phyloP scores from a whole-genome alignment of 768 basidiomycete genomes.

The Xanthoconium purpureum region DNA sequence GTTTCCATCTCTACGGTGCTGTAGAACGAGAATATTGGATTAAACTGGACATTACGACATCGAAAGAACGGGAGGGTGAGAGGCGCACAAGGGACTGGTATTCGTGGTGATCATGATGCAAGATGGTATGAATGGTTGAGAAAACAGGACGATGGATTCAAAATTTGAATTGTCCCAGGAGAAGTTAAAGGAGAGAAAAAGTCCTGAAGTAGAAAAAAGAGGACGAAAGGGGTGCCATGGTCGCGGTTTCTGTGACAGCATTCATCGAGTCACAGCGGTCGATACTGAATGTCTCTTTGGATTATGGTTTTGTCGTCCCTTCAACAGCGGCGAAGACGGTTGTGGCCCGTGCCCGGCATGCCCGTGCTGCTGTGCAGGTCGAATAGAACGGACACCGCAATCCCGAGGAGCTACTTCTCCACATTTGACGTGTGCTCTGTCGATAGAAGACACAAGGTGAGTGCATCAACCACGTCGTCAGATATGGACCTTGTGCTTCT shows the following conservation, averaged over 20 bases:
- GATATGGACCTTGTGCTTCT: conserved; percentile 10
- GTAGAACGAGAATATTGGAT: conserved; percentile 8
- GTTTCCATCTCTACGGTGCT: conserved; percentile 5
- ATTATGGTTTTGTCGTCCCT: conserved; percentile 26
- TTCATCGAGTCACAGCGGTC: conserved; percentile 26
- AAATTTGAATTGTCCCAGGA: conserved; percentile 11
- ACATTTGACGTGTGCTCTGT: conserved; percentile 82
- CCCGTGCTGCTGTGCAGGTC: conserved; percentile 26
- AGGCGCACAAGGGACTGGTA: conserved; percentile 12
- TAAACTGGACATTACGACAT: conserved; percentile 20
- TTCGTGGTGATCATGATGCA: conserved; percentile 18
- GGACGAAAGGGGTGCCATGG: background rate
- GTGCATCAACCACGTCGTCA: conserved; percentile 13
- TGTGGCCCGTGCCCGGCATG: conserved; percentile 18
- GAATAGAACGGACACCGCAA: conserved; percentile 58
- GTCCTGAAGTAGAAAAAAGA: conserved; percentile 7
- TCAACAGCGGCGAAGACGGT: conserved; percentile 24
- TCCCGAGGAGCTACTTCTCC: conserved; percentile 79
- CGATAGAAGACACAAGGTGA: conserved; percentile 11
- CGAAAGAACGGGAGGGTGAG: background rate
- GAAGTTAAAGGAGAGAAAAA: conserved; percentile 3
- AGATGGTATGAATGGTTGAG: conserved; percentile 11
- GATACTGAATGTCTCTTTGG: conserved; percentile 27
- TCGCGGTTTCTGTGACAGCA: conserved; percentile 14
- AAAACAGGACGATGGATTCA: background rate